phyloP scores from a whole-genome alignment of 306 rosid species.

The Pachyrhizus erosus region DNA sequence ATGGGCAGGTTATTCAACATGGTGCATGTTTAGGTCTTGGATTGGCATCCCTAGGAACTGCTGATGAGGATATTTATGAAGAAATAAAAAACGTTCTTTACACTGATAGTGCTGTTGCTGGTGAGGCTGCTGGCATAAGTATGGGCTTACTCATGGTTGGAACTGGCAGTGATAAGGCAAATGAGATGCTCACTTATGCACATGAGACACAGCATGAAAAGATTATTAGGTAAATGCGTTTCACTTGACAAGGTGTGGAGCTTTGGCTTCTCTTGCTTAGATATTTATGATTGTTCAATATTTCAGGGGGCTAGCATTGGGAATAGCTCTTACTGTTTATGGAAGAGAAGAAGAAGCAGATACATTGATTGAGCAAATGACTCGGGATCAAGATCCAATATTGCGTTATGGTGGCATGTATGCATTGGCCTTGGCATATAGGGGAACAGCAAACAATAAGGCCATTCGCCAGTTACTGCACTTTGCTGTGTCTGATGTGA shows the following conservation, averaged over 20 bases:
- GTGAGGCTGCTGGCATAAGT: conserved; percentile 98
- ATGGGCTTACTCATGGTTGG: conserved; percentile 99
- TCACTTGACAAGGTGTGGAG: conserved; percentile 19
- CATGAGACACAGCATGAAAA: conserved; percentile 97
- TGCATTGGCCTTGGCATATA: conserved; percentile 93
- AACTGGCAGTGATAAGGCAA: conserved; percentile 95
- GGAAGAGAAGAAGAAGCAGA: conserved; percentile 99
- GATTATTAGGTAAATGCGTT: conserved; percentile 70
- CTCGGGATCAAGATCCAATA: conserved; percentile 95
- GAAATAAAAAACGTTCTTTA: conserved; percentile 86
- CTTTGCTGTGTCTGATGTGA: conserved; percentile 98
- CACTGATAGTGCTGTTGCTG: conserved; percentile 98
- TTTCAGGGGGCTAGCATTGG: conserved; percentile 89
- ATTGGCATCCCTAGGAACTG: conserved; percentile 92
- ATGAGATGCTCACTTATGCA: conserved; percentile 97
- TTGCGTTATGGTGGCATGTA: conserved; percentile 99
- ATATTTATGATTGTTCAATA: conserved; percentile 20
- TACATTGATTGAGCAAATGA: conserved; percentile 96
- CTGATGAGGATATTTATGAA: conserved; percentile 90
- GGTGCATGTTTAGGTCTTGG: conserved; percentile 99
- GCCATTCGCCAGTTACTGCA: conserved; percentile 95
- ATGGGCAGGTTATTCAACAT: conserved; percentile 88
- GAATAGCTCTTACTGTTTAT: conserved; percentile 95
- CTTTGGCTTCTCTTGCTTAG: conserved; percentile 29
- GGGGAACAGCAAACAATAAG: conserved; percentile 97